A percentile compares a stretch with the other conserved stretches of the same genome.
Evolutionary conservation across 352 stramenopile genomes (phyloP).

Genomic region (Hyphochytrium catenoides): DNA sequence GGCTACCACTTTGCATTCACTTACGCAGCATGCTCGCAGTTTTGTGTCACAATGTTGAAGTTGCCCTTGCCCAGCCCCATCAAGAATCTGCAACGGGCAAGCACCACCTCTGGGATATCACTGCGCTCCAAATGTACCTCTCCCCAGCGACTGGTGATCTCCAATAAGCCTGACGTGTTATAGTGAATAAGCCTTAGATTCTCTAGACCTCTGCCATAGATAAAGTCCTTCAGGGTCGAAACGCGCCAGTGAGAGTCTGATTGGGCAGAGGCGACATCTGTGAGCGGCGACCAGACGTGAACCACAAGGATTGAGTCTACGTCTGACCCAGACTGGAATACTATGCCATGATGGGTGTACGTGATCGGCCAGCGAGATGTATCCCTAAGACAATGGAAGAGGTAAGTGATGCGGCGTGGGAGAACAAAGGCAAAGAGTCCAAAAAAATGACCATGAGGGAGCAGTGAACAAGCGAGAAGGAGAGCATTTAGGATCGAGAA

Average conservation of each 20-base stretch:
- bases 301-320: constrained; percentile 35
- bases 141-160: constrained; percentile 48
- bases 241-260: constrained; percentile 60
- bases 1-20: no score
- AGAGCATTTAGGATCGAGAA: no score
- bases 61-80: constrained; percentile 39
- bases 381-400: no score
- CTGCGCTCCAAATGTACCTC: constrained; percentile 56
- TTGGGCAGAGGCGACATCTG: constrained; percentile 37
- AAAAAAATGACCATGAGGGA: no score
- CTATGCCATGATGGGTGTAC: constrained; percentile 60
- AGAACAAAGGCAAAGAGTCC: no score
- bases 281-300: constrained; percentile 54
- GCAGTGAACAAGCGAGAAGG: no score
- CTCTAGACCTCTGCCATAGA: constrained; percentile 25
- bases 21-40: constrained; percentile 54
- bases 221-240: constrained; percentile 52
- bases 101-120: constrained; percentile 47
- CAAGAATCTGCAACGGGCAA: constrained; percentile 50
- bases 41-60: constrained; percentile 65
- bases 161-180: constrained; percentile 43
- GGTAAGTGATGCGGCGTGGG: no score
- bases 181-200: constrained; percentile 55
- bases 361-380: constrained; percentile 49
- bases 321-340: constrained; percentile 40